Conservation (phyloP, 2,329 filamentous ascomycete species). For the Chaetomiaceae sp. region DNA sequence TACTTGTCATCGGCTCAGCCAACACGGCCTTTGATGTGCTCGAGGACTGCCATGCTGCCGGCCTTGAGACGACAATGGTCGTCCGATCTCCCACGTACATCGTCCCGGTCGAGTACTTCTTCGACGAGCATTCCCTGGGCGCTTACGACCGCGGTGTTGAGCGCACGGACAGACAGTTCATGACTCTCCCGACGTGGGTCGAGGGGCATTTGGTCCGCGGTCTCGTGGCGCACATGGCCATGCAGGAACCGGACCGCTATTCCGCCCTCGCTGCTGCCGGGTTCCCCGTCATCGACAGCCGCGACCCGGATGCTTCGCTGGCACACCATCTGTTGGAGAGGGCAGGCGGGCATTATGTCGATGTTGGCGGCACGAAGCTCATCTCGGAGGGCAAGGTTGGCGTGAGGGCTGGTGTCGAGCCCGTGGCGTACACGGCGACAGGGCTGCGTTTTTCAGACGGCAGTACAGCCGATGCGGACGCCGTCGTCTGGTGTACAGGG, state of each 20-base stretch:
- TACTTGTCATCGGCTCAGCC: constrained; percentile 36
- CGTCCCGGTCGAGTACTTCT: constrained; percentile 31
- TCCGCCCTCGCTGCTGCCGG: constrained; percentile 31
- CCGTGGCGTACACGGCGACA: constrained; percentile 30
- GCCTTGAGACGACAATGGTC: constrained; percentile 34
- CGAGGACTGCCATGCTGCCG: constrained; percentile 32
- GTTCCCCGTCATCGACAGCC: constrained; percentile 36
- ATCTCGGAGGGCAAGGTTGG: constrained; percentile 32
- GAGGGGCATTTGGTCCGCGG: constrained; percentile 19
- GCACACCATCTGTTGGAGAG: constrained; percentile 35
- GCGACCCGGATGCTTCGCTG: constrained; percentile 26
- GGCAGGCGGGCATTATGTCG: constrained; percentile 39
- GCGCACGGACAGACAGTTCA: constrained; percentile 24
- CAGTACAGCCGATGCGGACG: constrained; percentile 33
- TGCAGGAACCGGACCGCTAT: constrained; percentile 34
- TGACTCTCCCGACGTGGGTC: constrained; percentile 23
- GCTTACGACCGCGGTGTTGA: constrained; percentile 29
- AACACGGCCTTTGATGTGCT: constrained; percentile 41
- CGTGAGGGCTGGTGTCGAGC: constrained; percentile 31
- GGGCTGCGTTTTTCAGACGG: constrained; percentile 35
- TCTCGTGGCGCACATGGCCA: constrained; percentile 26
- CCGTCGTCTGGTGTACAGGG: constrained; percentile 40
- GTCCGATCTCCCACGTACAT: constrained; percentile 35
- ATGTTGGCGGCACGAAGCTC: constrained; percentile 34
- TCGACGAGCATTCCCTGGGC: constrained; percentile 27